Evolutionary conservation across 1,139 yeast species (phyloP).

Genomic region (Debaryomyces psychrophilus): DNA sequence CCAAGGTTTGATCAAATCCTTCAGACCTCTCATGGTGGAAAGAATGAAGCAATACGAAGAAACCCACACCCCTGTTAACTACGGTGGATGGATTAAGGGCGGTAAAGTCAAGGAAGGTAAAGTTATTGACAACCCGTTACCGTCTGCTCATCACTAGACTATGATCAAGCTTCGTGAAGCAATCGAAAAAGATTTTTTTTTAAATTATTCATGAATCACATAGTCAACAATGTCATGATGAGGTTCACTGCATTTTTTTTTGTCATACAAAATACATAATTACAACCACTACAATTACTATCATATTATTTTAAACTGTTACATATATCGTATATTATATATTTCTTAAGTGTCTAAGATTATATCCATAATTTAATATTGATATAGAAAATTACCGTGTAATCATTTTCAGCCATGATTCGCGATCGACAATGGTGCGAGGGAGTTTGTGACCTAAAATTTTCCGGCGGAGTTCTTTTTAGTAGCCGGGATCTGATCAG

Average conservation of each 20-base stretch:
- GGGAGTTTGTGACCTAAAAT: constrained; percentile 6
- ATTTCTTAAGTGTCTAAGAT: neutral
- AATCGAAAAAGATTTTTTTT: neutral
- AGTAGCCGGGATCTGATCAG: neutral
- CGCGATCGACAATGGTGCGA: neutral
- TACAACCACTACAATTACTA: neutral
- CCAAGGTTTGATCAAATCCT: constrained; percentile 81
- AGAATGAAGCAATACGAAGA: constrained; percentile 59
- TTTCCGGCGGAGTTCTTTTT: constrained; percentile 2
- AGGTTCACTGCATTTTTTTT: constrained; percentile 8
- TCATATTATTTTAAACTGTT: constrained; percentile 1
- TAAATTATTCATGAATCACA: constrained; percentile 1
- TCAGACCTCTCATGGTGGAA: constrained; percentile 78
- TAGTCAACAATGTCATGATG: neutral
- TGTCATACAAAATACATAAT: constrained; percentile 4
- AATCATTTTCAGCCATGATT: neutral
- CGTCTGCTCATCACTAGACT: constrained; percentile 42
- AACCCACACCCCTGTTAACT: constrained; percentile 45
- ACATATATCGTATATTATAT: constrained; percentile 3
- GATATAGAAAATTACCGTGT: neutral
- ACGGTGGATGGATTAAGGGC: constrained; percentile 79
- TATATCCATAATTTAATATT: constrained; percentile 6
- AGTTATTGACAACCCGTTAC: constrained; percentile 65
- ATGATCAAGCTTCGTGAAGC: neutral
- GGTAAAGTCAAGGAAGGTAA: constrained; percentile 66